phyloP scores from a whole-genome alignment of 1,284 basidiomycete genomes.

The Retiboletus flavoniger region DNA sequence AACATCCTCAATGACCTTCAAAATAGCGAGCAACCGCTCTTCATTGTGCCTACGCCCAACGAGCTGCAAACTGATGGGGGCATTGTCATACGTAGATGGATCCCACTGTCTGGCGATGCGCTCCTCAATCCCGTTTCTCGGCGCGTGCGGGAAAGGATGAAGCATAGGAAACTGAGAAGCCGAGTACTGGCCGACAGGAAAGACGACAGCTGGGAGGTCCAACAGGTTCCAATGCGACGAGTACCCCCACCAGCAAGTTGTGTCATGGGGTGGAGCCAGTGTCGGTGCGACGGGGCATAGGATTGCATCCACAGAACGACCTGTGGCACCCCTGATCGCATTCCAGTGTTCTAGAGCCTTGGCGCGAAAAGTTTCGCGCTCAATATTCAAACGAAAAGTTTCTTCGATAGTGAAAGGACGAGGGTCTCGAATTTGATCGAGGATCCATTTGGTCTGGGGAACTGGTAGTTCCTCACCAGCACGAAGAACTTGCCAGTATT shows the following conservation, averaged over 20 bases:
- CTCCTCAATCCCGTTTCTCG: constrained; percentile 42
- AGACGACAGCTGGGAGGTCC: constrained; percentile 53
- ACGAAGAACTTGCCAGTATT: constrained; percentile 42
- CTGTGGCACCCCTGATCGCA: constrained; percentile 41
- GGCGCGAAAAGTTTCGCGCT: constrained; percentile 45
- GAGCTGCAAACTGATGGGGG: constrained; percentile 48
- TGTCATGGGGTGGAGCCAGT: constrained; percentile 51
- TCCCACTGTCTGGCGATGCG: constrained; percentile 45
- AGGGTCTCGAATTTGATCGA: constrained; percentile 39
- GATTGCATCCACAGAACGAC: constrained; percentile 54
- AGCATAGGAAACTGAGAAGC: constrained; percentile 8
- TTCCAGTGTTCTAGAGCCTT: constrained; percentile 55
- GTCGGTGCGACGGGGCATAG: constrained; percentile 54
- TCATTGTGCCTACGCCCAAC: constrained; percentile 51
- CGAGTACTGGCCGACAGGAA: constrained; percentile 43
- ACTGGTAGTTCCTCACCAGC: constrained; percentile 40
- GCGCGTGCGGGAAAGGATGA: constrained; percentile 6
- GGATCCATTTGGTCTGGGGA: constrained; percentile 49
- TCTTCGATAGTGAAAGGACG: constrained; percentile 40
- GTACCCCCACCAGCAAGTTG: constrained; percentile 52
- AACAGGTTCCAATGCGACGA: constrained; percentile 57
- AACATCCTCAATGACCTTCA: constrained; percentile 42
- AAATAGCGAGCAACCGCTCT: constrained; percentile 47
- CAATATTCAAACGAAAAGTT: constrained; percentile 45
- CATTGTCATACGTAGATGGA: constrained; percentile 43